Conservation (phyloP, 305 asterid species). For the Stenogyne calaminthoides region DNA sequence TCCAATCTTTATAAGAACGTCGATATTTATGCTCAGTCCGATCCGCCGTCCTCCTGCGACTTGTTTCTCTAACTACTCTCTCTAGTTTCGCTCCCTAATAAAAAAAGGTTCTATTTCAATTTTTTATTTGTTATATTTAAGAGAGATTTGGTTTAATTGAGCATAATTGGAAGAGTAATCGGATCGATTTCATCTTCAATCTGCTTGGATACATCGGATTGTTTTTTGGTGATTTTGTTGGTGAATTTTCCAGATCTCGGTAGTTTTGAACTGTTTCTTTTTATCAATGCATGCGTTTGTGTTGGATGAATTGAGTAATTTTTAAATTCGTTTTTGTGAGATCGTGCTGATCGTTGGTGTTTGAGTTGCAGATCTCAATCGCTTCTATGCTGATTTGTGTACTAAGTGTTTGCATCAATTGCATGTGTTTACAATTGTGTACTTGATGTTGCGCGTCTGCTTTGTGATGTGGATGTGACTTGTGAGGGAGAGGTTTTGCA, state of each 20-base stretch:
- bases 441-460: slow-evolving; percentile 11
- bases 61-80: slow-evolving; percentile 19
- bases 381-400: not conserved
- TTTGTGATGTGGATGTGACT: not conserved
- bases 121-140: not conserved
- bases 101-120: not conserved
- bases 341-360: slow-evolving; percentile 38
- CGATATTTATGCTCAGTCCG: slow-evolving; percentile 27
- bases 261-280: slow-evolving; percentile 27
- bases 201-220: slow-evolving; percentile 24
- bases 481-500: slow-evolving; percentile 23
- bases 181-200: slow-evolving; percentile 38
- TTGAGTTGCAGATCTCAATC: slow-evolving; percentile 39
- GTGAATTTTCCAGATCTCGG: slow-evolving; percentile 46
- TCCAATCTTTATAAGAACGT: slow-evolving; percentile 21
- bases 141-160: slow-evolving; percentile 31
- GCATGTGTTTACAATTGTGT: slow-evolving; percentile 23
- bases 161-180: slow-evolving; percentile 32
- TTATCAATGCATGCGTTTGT: slow-evolving; percentile 31
- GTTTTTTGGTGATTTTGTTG: slow-evolving; percentile 30
- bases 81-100: slow-evolving; percentile 28
- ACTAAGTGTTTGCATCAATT: slow-evolving; percentile 10
- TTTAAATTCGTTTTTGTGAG: slow-evolving; percentile 26
- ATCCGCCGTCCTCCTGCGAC: slow-evolving; percentile 47
- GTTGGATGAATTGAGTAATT: slow-evolving; percentile 27